Evolutionary conservation across 768 basidiomycete species (phyloP).

Genomic region (Mycena galopus): DNA sequence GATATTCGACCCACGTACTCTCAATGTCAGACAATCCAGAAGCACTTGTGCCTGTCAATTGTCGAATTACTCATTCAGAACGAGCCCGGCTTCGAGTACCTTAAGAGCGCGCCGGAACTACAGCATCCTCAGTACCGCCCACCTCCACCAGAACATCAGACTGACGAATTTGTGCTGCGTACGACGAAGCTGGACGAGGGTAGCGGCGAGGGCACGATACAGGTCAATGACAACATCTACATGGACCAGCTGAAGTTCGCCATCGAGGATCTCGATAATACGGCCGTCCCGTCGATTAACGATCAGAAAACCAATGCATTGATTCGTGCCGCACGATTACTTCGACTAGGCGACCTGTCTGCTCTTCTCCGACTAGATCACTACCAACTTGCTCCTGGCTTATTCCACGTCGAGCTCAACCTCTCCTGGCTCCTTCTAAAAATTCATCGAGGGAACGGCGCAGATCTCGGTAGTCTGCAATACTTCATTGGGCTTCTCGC

Average conservation of each 20-base stretch:
- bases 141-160: slow-evolving; percentile 13
- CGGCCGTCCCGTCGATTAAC: slow-evolving; percentile 15
- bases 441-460: slow-evolving; percentile 17
- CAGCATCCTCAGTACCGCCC: slow-evolving; percentile 8
- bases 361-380: slow-evolving; percentile 19
- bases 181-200: slow-evolving; percentile 28
- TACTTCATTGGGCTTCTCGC: slow-evolving; percentile 37
- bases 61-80: not conserved
- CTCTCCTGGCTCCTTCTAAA: slow-evolving; percentile 32
- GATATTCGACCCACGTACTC: not conserved
- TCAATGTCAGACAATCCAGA: not conserved
- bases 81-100: not conserved
- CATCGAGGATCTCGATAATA: slow-evolving; percentile 7
- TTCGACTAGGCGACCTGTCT: slow-evolving; percentile 18
- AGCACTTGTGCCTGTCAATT: not conserved
- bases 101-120: not conserved
- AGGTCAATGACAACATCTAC: slow-evolving; percentile 32
- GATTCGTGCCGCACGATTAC: slow-evolving; percentile 25
- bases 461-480: slow-evolving; percentile 31
- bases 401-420: slow-evolving; percentile 39
- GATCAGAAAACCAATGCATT: slow-evolving; percentile 25
- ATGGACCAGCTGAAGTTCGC: slow-evolving; percentile 27
- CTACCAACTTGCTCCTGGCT: slow-evolving; percentile 31
- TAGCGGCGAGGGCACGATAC: too few relatives aligned
- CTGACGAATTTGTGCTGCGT: slow-evolving; percentile 20